Conservation (phyloP, 1,284 basidiomycete genomes). For the Gastroboletus turbinatus region DNA sequence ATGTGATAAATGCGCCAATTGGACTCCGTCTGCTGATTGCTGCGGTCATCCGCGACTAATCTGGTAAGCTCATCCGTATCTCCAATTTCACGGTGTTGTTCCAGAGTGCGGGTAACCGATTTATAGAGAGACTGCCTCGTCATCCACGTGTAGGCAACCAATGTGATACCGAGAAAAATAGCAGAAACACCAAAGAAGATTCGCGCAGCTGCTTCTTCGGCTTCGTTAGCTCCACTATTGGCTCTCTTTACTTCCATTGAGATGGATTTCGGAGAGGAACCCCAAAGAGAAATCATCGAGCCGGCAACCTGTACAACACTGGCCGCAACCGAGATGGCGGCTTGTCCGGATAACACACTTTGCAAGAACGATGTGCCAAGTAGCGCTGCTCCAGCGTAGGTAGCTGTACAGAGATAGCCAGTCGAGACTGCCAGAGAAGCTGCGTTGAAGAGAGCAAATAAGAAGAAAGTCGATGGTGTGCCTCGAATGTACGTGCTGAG, state of each 20-base stretch:
- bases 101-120: conserved; percentile 44
- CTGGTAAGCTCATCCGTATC: conserved; percentile 34
- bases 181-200: conserved; percentile 69
- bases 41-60: conserved; percentile 35
- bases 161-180: conserved; percentile 54
- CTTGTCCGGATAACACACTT: conserved; percentile 71
- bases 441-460: conserved; percentile 61
- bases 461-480: conserved; percentile 55
- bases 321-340: conserved; percentile 69
- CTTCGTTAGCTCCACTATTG: conserved; percentile 35
- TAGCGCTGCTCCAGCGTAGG: conserved; percentile 66
- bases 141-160: conserved; percentile 52
- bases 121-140: conserved; percentile 55
- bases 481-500: conserved; percentile 56
- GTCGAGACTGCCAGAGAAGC: conserved; percentile 59
- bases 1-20: conserved; percentile 49
- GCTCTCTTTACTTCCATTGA: background rate
- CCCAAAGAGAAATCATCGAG: conserved; percentile 52
- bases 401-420: conserved; percentile 66
- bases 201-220: conserved; percentile 62
- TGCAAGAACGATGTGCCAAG: conserved; percentile 69
- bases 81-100: conserved; percentile 27
- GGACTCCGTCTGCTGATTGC: conserved; percentile 28
- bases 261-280: conserved; percentile 29
- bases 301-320: conserved; percentile 67